Evolutionary conservation across 805 yeast genomes (phyloP), one percentile per base, ranked within the genome.

Genomic region (Yamadazyma olivae): DNA sequence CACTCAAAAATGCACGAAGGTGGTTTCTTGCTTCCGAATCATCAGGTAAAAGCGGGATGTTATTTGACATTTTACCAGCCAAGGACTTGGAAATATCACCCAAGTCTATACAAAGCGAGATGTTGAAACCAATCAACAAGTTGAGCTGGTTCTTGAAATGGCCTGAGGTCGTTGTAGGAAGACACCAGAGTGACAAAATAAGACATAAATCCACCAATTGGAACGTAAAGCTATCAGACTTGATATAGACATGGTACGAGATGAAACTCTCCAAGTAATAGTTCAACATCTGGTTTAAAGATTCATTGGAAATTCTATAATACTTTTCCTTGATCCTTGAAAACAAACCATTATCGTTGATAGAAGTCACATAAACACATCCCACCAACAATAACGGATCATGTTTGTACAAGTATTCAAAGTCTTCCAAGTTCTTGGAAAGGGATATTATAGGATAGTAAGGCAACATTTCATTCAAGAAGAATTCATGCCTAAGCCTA

Each of bases 111-210:
- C 79, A 75, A 21, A 75, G 46, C 3, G 74, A 59, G 21, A 75
- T 47, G 42, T 63, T 64, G 34, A 66, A 57, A 2, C 75, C 74
- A 30, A 66, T 63, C 43, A 75, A 46, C 17, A 74, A 49, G 44
- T 70, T 67, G 53, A 75, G 60, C 46, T 74, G 79, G 48, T 71
- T 75, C 40, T 70, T 73, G 52, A 67, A 75, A 16, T 76, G 71
- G 9, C 77, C 78, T 60, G 73, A 64, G 44, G 63, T 65, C 23
- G 64, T 58, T 5, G 79, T 77, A 1, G 80, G 79, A 3, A 74
- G 59, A 33, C 72, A 68, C 81, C 81, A 75, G 5, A 71, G 46
- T 5, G 78, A 71, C 8, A 74, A 48, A 1, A 71, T 59, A 37
- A 73, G 46, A 41, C 71, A 72, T 1, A 67, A 56, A 35, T 65